Evolutionary conservation across 2,329 filamentous ascomycete species (phyloP).

Genomic region (Penicillium occitanis): DNA sequence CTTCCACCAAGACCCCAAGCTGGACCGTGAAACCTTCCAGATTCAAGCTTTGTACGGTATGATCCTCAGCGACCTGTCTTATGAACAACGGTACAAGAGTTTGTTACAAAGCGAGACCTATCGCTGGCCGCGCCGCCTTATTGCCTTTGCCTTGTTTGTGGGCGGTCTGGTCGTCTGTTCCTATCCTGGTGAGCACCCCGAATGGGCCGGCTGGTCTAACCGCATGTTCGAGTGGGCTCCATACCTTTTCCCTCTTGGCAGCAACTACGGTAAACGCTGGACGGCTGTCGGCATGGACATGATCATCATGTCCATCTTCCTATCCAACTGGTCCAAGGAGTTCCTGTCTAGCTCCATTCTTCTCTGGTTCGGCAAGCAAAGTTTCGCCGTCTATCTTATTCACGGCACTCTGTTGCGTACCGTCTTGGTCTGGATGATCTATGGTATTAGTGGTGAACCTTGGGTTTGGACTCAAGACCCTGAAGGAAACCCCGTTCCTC

Average conservation of each 20-base stretch:
- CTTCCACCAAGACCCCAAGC: constrained; percentile 46
- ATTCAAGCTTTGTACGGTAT: constrained; percentile 54
- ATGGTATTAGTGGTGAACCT: constrained; percentile 50
- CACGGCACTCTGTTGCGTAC: constrained; percentile 56
- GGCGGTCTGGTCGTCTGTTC: constrained; percentile 51
- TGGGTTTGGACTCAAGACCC: constrained; percentile 46
- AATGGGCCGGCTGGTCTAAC: constrained; percentile 52
- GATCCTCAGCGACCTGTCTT: constrained; percentile 53
- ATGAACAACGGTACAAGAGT: constrained; percentile 48
- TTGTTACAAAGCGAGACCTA: constrained; percentile 42
- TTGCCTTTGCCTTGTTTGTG: constrained; percentile 42
- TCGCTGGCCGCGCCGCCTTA: constrained; percentile 40
- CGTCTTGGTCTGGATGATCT: constrained; percentile 54
- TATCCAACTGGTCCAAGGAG: constrained; percentile 51
- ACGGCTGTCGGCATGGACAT: constrained; percentile 52
- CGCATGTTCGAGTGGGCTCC: constrained; percentile 43
- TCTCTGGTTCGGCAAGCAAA: constrained; percentile 57
- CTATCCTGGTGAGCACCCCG: constrained; percentile 53
- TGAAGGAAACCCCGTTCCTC: constrained; percentile 39
- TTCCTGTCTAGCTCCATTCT: constrained; percentile 53
- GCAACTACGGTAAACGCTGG: constrained; percentile 48
- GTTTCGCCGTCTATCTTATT: constrained; percentile 56
- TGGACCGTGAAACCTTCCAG: constrained; percentile 53
- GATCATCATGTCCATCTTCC: constrained; percentile 52
- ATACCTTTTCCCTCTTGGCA: constrained; percentile 49